phyloP scores from a whole-genome alignment of 2,329 filamentous ascomycete genomes.

The Orbilia ellipsospora region DNA sequence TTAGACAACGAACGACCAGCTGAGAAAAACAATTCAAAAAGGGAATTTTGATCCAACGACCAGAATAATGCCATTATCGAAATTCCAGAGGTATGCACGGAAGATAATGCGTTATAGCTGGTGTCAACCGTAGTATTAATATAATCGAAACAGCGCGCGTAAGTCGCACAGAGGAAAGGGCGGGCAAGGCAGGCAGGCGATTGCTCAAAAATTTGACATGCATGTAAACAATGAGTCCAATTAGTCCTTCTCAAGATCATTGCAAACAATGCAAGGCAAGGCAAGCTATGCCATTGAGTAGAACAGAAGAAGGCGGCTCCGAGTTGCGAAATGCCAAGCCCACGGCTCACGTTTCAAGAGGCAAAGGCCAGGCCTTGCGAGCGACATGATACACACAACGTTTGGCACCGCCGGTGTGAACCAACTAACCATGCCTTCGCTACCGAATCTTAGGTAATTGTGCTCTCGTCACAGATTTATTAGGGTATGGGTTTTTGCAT shows the following conservation, averaged over 20 bases:
- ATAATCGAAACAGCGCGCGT: constrained; percentile 55
- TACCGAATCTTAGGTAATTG: constrained; percentile 37
- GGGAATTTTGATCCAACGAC: constrained; percentile 10
- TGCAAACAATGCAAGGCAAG: no score
- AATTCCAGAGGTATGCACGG: no score
- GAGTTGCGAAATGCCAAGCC: constrained; percentile 1
- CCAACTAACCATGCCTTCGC: constrained; percentile 35
- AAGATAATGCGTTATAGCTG: no score
- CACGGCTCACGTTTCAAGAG: constrained; percentile 37
- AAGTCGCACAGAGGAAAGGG: constrained; percentile 13
- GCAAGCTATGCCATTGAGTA: no score
- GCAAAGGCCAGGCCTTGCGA: constrained; percentile 25
- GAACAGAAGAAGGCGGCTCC: no score
- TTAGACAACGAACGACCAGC: neutral
- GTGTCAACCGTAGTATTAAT: constrained; percentile 14
- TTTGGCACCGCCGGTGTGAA: constrained; percentile 23
- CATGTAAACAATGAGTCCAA: neutral
- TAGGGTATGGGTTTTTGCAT: constrained; percentile 20
- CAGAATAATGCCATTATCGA: constrained; percentile 30
- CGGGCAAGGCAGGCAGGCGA: neutral
- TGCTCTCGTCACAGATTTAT: constrained; percentile 37
- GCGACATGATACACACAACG: constrained; percentile 47
- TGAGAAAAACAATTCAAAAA: constrained; percentile 23
- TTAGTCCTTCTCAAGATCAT: neutral
- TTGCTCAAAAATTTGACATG: neutral